These are phyloP conservation scores for Insectozyma bohioensis DNA, from an alignment of 1,139 yeast species.

Conservation along the genomic window DNA sequence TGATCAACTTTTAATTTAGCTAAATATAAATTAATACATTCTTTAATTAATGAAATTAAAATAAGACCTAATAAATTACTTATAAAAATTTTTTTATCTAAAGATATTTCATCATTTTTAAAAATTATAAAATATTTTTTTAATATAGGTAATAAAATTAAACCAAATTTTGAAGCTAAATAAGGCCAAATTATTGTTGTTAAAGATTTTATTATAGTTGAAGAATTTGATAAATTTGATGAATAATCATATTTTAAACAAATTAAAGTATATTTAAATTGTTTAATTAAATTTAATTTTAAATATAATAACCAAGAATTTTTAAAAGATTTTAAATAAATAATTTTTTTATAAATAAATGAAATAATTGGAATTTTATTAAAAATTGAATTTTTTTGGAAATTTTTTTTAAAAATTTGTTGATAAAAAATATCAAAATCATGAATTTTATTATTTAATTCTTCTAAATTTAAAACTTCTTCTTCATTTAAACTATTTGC, in stretches of 20 bases:
- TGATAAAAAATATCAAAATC: slow-evolving; percentile 4
- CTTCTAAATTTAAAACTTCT: slow-evolving; percentile 30
- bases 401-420: slow-evolving; percentile 2
- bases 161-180: slow-evolving; percentile 35
- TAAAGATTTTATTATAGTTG: slow-evolving; percentile 27
- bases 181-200: slow-evolving; percentile 46
- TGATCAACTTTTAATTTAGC: slow-evolving; percentile 27
- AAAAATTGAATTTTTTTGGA: slow-evolving; percentile 1
- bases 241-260: slow-evolving; percentile 40
- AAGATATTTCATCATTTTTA: slow-evolving; percentile 17
- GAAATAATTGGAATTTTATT: slow-evolving; percentile 7
- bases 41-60: slow-evolving; percentile 35
- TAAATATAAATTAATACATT: slow-evolving; percentile 31
- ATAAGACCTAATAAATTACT: slow-evolving; percentile 37
- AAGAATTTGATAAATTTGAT: slow-evolving; percentile 21
- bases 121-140: slow-evolving; percentile 9
- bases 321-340: slow-evolving; percentile 11
- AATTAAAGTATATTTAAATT: slow-evolving; percentile 28
- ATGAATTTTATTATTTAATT: slow-evolving; percentile 15
- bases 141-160: slow-evolving; percentile 18
- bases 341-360: slow-evolving; percentile 12
- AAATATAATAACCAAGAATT: slow-evolving; percentile 14
- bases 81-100: slow-evolving; percentile 27
- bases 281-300: slow-evolving; percentile 14
- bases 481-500: slow-evolving; percentile 29